A percentile compares a stretch with the other conserved stretches of the same genome.
Conservation (phyloP, 352 stramenopile genomes). For the Phytophthora crassamura region DNA sequence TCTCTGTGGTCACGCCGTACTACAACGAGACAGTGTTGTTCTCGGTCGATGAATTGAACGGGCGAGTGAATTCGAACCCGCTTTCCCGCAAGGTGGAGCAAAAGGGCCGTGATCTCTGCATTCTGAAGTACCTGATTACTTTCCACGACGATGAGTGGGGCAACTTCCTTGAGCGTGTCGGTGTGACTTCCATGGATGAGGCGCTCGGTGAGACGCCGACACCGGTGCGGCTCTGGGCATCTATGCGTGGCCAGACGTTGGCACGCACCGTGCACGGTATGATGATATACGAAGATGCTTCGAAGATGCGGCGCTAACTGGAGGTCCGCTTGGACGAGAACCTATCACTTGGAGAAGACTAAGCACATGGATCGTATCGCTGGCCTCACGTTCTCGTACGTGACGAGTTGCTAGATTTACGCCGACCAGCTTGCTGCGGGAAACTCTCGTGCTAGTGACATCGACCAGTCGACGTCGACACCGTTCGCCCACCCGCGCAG, state of each 20-base stretch:
- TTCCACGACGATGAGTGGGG: constrained; percentile 91
- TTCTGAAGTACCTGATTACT: constrained; percentile 90
- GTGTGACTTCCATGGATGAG: constrained; percentile 77
- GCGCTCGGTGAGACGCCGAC: constrained; percentile 82
- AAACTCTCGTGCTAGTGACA: constrained; percentile 92
- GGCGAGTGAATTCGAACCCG: constrained; percentile 80
- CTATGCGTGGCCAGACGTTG: constrained; percentile 87
- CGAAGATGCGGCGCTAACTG: constrained; percentile 89
- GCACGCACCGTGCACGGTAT: constrained; percentile 89
- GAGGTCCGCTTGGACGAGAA: constrained; percentile 87
- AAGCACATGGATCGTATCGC: constrained; percentile 91
- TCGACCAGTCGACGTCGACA: constrained; percentile 95
- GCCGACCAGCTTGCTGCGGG: constrained; percentile 77
- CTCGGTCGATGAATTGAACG: no score
- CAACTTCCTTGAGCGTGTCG: constrained; percentile 88
- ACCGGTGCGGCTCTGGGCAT: constrained; percentile 88
- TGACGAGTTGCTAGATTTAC: constrained; percentile 92
- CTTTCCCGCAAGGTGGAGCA: constrained; percentile 87
- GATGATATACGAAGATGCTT: constrained; percentile 92
- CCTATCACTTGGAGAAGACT: constrained; percentile 89
- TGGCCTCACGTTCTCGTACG: constrained; percentile 89
- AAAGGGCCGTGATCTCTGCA: constrained; percentile 85
- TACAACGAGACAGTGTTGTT: no score
- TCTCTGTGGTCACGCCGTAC: constrained; percentile 90
- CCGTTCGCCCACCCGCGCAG: constrained; percentile 72